These are phyloP conservation scores for Colletotrichum sp. DNA, from an alignment of 2,329 filamentous ascomycete species.

Conservation along the genomic window DNA sequence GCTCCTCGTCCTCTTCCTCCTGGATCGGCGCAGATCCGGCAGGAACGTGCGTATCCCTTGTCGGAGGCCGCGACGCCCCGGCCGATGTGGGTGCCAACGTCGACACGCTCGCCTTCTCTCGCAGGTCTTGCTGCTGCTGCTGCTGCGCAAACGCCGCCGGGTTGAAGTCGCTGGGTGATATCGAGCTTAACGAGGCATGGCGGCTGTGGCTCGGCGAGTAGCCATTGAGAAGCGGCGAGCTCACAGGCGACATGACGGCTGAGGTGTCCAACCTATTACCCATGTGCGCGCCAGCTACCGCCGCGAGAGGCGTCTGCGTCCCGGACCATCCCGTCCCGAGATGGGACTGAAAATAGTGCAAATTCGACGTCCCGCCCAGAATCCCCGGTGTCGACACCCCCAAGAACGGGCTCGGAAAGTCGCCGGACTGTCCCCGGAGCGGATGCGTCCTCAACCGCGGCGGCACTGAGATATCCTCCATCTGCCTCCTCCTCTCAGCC, in stretches of 20 bases:
- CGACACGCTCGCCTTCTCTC: conserved; percentile 67
- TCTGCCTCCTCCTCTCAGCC: conserved; percentile 22
- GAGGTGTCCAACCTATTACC: conserved; percentile 28
- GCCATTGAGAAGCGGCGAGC: conserved; percentile 7
- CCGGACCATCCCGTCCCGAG: conserved; percentile 74
- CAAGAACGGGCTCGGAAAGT: conserved; percentile 61
- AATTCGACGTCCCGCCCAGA: conserved; percentile 74
- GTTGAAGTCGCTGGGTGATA: conserved; percentile 47
- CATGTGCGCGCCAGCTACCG: conserved; percentile 70
- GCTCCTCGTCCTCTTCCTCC: conserved; percentile 36
- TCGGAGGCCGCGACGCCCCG: conserved; percentile 60
- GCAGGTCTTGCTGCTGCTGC: conserved; percentile 32
- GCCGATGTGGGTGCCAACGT: conserved; percentile 62
- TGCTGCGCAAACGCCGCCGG: conserved; percentile 17
- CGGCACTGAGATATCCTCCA: conserved; percentile 25
- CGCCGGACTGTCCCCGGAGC: conserved; percentile 29
- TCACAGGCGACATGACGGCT: conserved; percentile 6
- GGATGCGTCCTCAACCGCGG: conserved; percentile 45
- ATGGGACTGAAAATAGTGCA: conserved; percentile 84
- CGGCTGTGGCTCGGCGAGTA: conserved; percentile 41
- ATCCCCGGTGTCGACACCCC: conserved; percentile 66
- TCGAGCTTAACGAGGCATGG: conserved; percentile 50
- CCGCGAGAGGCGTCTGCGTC: conserved; percentile 78
- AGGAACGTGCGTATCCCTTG: conserved; percentile 49
- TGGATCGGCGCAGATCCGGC: conserved; percentile 33